Conservation (phyloP, 805 yeast genomes). For the Wickerhamiella sorbophila region DNA sequence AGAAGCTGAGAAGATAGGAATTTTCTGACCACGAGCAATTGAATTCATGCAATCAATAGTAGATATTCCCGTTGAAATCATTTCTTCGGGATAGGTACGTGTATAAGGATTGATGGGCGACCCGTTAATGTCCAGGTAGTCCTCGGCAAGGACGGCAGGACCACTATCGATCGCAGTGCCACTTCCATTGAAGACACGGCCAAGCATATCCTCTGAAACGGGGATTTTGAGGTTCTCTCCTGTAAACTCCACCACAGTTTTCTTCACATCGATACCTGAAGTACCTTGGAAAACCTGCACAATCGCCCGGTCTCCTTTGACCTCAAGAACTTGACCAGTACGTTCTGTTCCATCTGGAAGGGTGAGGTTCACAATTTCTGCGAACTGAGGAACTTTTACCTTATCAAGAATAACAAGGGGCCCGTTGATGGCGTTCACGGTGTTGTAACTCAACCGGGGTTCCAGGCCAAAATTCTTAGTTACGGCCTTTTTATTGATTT, state of each 20-base stretch:
- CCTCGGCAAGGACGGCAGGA: conserved; percentile 97
- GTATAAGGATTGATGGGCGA: conserved; percentile 97
- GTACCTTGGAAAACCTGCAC: conserved; percentile 99
- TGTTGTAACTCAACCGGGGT: conserved; percentile 86
- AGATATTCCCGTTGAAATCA: conserved; percentile 97
- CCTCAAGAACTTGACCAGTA: conserved; percentile 97
- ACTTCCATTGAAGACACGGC: conserved; percentile 97
- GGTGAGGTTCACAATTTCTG: conserved; percentile 93
- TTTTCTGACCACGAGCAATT: conserved; percentile 99
- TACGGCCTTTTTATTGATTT: conserved; percentile 81
- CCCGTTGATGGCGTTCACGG: conserved; percentile 97
- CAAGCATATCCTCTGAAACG: conserved; percentile 92
- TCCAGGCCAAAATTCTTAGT: conserved; percentile 81
- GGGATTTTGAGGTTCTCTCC: conserved; percentile 88
- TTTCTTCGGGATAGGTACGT: conserved; percentile 98
- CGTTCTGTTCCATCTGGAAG: conserved; percentile 89
- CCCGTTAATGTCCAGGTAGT: conserved; percentile 94
- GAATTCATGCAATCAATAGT: conserved; percentile 99
- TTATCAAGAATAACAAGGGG: conserved; percentile 86
- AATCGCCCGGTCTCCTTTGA: conserved; percentile 90
- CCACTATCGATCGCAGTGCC: conserved; percentile 98
- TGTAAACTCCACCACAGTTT: conserved; percentile 93
- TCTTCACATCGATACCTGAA: conserved; percentile 95
- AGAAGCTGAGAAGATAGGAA: conserved; percentile 97
- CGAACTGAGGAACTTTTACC: conserved; percentile 78